Conservation (phyloP, 2,329 filamentous ascomycete species). For the Ascochyta koolunga region DNA sequence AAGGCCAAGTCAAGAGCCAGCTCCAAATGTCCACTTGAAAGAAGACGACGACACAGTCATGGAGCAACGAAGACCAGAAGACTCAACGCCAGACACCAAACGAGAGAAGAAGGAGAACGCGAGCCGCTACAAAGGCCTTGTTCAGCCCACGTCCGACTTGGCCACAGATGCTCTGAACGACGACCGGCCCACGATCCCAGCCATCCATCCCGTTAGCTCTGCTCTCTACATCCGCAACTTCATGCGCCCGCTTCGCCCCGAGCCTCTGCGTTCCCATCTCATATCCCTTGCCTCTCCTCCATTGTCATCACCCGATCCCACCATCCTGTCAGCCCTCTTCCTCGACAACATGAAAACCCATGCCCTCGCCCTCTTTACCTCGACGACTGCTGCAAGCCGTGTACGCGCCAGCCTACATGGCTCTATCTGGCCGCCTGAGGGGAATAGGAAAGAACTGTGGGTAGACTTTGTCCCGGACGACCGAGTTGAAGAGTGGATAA, state of each 20-base stretch:
- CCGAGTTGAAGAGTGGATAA: conserved; percentile 75
- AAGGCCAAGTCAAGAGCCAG: conserved; percentile 45
- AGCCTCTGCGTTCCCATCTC: conserved; percentile 72
- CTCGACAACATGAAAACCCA: conserved; percentile 88
- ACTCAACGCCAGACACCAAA: conserved; percentile 13
- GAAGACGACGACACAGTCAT: conserved; percentile 42
- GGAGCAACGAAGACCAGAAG: conserved; percentile 33
- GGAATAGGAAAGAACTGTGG: conserved; percentile 80
- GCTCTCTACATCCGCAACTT: conserved; percentile 85
- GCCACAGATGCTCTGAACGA: conserved; percentile 28
- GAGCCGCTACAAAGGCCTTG: conserved; percentile 43
- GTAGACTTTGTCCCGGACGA: conserved; percentile 88
- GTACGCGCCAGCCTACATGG: conserved; percentile 79
- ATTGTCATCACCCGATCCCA: conserved; percentile 55
- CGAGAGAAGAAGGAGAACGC: conserved; percentile 39
- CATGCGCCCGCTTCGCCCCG: conserved; percentile 80
- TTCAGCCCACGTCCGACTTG: conserved; percentile 25
- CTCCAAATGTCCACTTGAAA: conserved; percentile 35
- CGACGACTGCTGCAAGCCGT: conserved; percentile 72
- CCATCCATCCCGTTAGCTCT: conserved; percentile 51
- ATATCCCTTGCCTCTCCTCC: conserved; percentile 69
- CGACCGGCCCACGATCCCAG: conserved; percentile 43
- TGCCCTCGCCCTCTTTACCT: conserved; percentile 77
- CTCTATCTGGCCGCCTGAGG: conserved; percentile 84
- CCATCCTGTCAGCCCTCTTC: conserved; percentile 56